phyloP scores from a whole-genome alignment of 106 monocot genomes.

The Xerophyta viscosa region DNA sequence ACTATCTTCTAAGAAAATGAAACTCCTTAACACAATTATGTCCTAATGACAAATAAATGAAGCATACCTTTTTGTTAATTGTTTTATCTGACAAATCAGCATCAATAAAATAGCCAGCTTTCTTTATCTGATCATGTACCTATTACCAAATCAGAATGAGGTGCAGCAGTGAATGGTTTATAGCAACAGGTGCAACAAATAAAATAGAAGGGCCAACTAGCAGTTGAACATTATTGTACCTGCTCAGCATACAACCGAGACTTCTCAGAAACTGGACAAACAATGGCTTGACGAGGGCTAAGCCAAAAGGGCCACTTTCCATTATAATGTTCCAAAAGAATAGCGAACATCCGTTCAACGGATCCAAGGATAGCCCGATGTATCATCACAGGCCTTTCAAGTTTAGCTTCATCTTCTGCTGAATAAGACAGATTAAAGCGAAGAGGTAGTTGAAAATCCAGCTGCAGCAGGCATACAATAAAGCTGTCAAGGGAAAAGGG shows the following conservation, averaged over 20 bases:
- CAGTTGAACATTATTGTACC: conserved; percentile 45
- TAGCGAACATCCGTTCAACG: conserved; percentile 97
- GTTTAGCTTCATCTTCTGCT: conserved; percentile 88
- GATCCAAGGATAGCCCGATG: conserved; percentile 95
- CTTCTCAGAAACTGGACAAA: conserved; percentile 81
- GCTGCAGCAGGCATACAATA: conserved; percentile 29
- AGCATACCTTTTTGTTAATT: conserved; percentile 80
- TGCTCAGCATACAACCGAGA: conserved; percentile 63
- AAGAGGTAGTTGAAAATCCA: conserved; percentile 94
- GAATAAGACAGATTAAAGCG: conserved; percentile 88
- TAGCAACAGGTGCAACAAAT: no score
- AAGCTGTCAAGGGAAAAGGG: background rate
- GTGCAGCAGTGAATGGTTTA: no score
- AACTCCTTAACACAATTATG: background rate
- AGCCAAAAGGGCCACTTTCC: conserved; percentile 99
- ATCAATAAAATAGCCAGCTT: conserved; percentile 84
- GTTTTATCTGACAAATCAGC: conserved; percentile 64
- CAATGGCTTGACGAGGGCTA: conserved; percentile 96
- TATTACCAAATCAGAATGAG: no score
- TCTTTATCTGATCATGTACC: conserved; percentile 73
- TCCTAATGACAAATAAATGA: background rate
- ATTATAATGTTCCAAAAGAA: conserved; percentile 96
- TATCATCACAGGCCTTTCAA: conserved; percentile 94
- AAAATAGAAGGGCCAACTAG: no score
- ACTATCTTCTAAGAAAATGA: background rate